Base-by-base conservation (phyloP, 257 asterid species). In the Dorcoceras hygrometricum region DNA sequence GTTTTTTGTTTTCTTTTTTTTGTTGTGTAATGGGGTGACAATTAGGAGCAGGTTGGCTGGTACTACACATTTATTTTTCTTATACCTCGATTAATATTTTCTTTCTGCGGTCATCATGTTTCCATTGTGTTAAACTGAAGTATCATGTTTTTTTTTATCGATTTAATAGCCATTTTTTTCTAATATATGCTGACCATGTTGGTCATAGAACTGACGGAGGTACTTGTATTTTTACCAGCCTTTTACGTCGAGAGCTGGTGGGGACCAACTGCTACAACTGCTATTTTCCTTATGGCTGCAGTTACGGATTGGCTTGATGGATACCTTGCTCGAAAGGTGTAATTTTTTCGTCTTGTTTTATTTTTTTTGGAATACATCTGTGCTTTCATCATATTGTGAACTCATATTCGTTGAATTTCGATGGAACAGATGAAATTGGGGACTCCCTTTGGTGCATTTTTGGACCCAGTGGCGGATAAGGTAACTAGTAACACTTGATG, bases 401-500 rank as follows among this genome's bases (percentile, higher is more conserved):
- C 53, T 57, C 57, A 46, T 68, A 31, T 57, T 50, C 69, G 25
- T 73, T 67, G 69, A 25, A 61, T 73, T 74, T 29, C 67, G 73
- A 61, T 71, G 72, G 67, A 63, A 63, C 89, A 94, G 99, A 87
- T 94, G 98, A 90, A 90, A 55, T 77, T 87, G 80, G 96, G 95
- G 57, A 89, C 96, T 76, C 84, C 87, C 8, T 94, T 94, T 81
- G 99, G 99, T 70, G 98, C 99, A 27, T 91, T 94, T 80, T 83
- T 94, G 82, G 99, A 94, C 77, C 99, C 99, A 29, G 99, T 94
- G 65, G 99, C 99, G 69, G 99, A 94, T 77, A 94, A 94, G 99
- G 99, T 94, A 76, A 60, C 39, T 55, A 43, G 67, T 28, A 28
- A 20, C 29, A 9, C 18, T 22, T 56, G 0, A 58, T 59, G n/a